A percentile compares a stretch with the other conserved stretches of the same genome.
Evolutionary conservation across 768 basidiomycete species (phyloP).

Genomic region (Serpula lacrymans): DNA sequence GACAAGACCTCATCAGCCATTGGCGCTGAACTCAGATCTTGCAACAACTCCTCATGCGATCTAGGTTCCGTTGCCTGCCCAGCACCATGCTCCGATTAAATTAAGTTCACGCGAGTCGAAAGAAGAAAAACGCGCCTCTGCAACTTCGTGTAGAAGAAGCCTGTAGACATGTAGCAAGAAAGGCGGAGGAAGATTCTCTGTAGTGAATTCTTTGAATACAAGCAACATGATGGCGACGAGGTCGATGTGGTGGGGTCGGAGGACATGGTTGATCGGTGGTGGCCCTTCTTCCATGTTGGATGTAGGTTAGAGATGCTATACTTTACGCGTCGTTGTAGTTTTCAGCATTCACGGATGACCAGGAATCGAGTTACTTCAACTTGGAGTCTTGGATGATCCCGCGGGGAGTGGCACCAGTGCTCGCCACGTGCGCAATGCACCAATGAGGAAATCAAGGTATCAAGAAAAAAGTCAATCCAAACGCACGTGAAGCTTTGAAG

Average conservation of each 20-base stretch:
- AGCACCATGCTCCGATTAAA: constrained; percentile 6
- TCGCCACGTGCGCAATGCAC: too few relatives aligned
- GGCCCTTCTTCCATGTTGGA: constrained; percentile 40
- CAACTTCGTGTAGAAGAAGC: constrained; percentile 63
- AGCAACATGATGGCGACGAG: constrained; percentile 62
- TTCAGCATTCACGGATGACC: too few relatives aligned
- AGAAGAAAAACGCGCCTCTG: constrained; percentile 47
- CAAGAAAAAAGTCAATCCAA: too few relatives aligned
- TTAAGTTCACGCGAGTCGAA: not conserved
- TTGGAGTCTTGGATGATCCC: too few relatives aligned
- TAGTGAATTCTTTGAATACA: constrained; percentile 56
- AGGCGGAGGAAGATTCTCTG: constrained; percentile 48
- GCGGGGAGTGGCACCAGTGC: too few relatives aligned
- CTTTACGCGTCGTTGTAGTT: constrained; percentile 4
- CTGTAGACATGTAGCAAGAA: constrained; percentile 66
- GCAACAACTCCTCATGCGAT: constrained; percentile 48
- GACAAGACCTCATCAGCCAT: constrained; percentile 39
- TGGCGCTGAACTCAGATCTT: constrained; percentile 43
- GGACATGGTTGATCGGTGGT: constrained; percentile 61
- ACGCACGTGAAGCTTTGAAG: too few relatives aligned
- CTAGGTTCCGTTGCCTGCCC: constrained; percentile 62
- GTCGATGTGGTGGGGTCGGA: constrained; percentile 75
- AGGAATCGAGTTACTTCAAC: too few relatives aligned
- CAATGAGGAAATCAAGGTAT: too few relatives aligned
- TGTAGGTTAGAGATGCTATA: not conserved